Evolutionary conservation across 2,329 filamentous ascomycete species (phyloP).

Genomic region (Fusarium buxicola): DNA sequence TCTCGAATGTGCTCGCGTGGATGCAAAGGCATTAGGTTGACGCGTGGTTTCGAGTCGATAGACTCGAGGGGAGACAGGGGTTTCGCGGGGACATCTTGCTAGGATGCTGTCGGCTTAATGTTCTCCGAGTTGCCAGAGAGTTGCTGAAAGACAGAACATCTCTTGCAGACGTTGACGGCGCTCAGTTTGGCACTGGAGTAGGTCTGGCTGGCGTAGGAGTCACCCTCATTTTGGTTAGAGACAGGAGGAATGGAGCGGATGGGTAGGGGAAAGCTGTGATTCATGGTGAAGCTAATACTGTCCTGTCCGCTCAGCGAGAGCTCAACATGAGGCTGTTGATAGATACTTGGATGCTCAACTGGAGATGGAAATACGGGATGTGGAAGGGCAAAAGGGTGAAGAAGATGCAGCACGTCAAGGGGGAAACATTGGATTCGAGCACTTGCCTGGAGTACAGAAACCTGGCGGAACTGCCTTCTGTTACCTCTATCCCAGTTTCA

Average conservation of each 20-base stretch:
- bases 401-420: too few species aligned
- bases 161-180: constrained; percentile 11
- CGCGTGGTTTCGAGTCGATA: constrained; percentile 22
- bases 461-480: too few species aligned
- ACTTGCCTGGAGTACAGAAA: too few species aligned
- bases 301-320: constrained; percentile 1
- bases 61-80: constrained; percentile 6
- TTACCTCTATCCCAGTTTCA: too few species aligned
- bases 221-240: neutral
- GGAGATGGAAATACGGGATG: neutral
- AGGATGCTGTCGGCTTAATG: constrained; percentile 10
- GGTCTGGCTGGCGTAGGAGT: constrained; percentile 4
- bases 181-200: constrained; percentile 6
- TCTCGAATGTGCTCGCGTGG: constrained; percentile 17
- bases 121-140: constrained; percentile 20
- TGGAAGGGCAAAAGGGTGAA: neutral
- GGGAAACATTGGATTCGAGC: too few species aligned
- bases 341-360: neutral
- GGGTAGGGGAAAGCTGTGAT: constrained; percentile 29
- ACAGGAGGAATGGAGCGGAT: constrained; percentile 20
- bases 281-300: constrained; percentile 30
- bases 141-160: constrained; percentile 5
- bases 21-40: constrained; percentile 6
- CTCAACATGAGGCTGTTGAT: constrained; percentile 6
- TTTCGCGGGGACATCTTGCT: constrained; percentile 10